These are phyloP conservation scores for Pichia nakasei DNA, from an alignment of 805 yeast genomes.

Conservation along the genomic window DNA sequence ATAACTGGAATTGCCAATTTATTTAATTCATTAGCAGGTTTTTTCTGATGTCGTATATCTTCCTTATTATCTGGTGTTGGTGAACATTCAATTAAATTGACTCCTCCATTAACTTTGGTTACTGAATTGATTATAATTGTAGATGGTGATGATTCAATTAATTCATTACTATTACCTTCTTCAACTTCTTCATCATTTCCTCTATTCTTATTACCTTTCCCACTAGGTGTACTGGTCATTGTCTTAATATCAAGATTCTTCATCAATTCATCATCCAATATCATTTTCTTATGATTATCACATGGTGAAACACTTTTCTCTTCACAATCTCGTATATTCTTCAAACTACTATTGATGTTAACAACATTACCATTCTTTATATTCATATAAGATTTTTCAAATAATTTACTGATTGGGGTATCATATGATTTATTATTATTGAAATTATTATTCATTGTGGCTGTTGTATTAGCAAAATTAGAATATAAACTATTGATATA, in stretches of 20 bases:
- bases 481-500: conserved; percentile 9
- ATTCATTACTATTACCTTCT: background rate
- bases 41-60: background rate
- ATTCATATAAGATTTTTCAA: background rate
- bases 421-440: background rate
- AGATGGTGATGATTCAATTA: conserved; percentile 26
- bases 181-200: background rate
- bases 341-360: too few species aligned
- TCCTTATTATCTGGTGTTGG: conserved; percentile 26
- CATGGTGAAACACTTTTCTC: background rate
- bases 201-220: background rate
- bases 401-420: background rate
- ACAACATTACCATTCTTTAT: too few species aligned
- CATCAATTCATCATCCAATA: background rate
- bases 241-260: background rate
- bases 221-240: background rate
- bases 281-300: background rate
- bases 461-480: conserved; percentile 3
- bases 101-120: conserved; percentile 11
- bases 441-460: background rate
- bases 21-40: background rate
- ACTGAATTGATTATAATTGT: conserved; percentile 25
- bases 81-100: conserved; percentile 14
- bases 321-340: background rate
- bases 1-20: conserved; percentile 8